Evolutionary conservation across 192 early-diverging fungal genomes (phyloP).

Genomic region (Umbelopsis sp.): DNA sequence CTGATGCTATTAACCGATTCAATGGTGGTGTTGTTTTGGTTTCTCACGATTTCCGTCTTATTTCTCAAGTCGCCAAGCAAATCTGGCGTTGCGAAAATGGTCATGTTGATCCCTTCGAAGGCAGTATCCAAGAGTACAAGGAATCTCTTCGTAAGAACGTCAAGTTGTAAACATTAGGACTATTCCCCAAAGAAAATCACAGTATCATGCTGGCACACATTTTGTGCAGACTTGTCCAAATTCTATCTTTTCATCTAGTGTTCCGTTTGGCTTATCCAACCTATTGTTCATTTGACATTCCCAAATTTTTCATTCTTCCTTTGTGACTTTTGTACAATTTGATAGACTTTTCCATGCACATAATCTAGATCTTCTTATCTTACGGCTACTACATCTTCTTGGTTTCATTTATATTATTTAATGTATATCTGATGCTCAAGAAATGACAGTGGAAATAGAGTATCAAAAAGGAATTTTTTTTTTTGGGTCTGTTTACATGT

Average conservation of each 20-base stretch:
- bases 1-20: slow-evolving; percentile 93
- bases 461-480: not conserved
- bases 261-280: not conserved
- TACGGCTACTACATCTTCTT: not conserved
- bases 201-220: not conserved
- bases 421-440: not conserved
- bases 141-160: slow-evolving; percentile 83
- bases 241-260: not conserved
- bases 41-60: slow-evolving; percentile 98
- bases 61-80: slow-evolving; percentile 93
- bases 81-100: slow-evolving; percentile 93
- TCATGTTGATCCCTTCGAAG: slow-evolving; percentile 72
- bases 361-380: slow-evolving; percentile 10
- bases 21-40: slow-evolving; percentile 97
- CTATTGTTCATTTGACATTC: slow-evolving; percentile 5
- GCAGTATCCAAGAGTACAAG: slow-evolving; percentile 92
- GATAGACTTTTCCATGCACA: slow-evolving; percentile 18
- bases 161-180: slow-evolving; percentile 41
- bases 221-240: not conserved
- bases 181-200: no score
- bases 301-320: not conserved
- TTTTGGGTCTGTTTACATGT: not conserved
- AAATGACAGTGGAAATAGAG: slow-evolving; percentile 1
- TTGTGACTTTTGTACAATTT: slow-evolving; percentile 14
- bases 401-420: not conserved